Percentiles rank a stretch among this genome's conserved stretches.
Evolutionary conservation across 345 rosid species (phyloP).

Genomic region (Gynandropsis gynandra): DNA sequence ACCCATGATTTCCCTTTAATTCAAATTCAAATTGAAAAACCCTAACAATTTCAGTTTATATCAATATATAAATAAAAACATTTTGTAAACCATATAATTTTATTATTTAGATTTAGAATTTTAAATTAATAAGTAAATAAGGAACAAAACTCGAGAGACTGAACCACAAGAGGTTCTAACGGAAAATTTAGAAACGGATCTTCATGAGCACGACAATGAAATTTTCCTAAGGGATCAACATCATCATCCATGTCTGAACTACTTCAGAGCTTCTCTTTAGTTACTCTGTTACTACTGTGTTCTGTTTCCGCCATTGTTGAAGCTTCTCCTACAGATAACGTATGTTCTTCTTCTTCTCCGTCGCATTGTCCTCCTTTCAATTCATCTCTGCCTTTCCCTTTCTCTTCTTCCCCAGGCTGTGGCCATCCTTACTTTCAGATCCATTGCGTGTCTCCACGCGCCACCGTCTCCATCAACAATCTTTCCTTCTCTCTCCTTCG

Average conservation of each 20-base stretch:
- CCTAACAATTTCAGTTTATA: no score
- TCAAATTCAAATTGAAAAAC: no score
- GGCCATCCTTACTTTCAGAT: slow-evolving; percentile 79
- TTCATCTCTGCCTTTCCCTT: slow-evolving; percentile 57
- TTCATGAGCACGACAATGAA: no score
- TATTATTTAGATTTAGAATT: background rate
- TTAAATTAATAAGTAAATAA: background rate
- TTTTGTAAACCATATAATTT: no score
- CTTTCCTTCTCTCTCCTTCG: slow-evolving; percentile 49
- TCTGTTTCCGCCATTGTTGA: slow-evolving; percentile 17
- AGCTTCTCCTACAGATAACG: background rate
- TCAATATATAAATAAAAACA: no score
- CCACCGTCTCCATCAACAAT: slow-evolving; percentile 55
- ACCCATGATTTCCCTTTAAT: no score
- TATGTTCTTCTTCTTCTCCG: slow-evolving; percentile 24
- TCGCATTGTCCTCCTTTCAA: slow-evolving; percentile 65
- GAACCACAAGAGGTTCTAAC: no score
- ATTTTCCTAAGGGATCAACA: no score
- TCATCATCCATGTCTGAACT: slow-evolving; percentile 19
- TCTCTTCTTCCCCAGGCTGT: slow-evolving; percentile 60
- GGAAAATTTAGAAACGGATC: no score
- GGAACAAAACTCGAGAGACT: slow-evolving; percentile 3
- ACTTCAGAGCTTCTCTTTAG: slow-evolving; percentile 7
- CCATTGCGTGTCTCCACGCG: slow-evolving; percentile 55
- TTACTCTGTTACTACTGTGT: slow-evolving; percentile 8